These are phyloP conservation scores for Gentiana macrophylla DNA, from an alignment of 257 asterid species.

Conservation along the genomic window DNA sequence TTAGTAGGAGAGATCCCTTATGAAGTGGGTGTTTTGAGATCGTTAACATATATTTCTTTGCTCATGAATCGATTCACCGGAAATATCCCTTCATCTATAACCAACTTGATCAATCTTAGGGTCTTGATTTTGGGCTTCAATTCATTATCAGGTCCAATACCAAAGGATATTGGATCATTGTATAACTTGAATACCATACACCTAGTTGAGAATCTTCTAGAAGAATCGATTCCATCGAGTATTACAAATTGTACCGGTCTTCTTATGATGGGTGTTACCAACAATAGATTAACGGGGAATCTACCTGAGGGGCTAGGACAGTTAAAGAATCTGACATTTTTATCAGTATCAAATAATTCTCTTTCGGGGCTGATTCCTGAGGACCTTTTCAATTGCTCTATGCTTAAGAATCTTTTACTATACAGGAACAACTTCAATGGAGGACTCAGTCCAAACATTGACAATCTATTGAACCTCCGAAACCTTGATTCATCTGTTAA, in stretches of 20 bases:
- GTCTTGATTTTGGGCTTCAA: too few species aligned
- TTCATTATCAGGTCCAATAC: too few species aligned
- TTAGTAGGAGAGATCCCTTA: conserved; percentile 21
- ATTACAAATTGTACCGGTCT: conserved; percentile 51
- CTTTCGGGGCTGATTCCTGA: conserved; percentile 38
- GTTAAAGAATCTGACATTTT: too few species aligned
- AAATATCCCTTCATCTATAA: conserved; percentile 20
- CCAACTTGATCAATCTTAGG: too few species aligned
- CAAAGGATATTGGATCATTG: too few species aligned
- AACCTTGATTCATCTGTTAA: conserved; percentile 21
- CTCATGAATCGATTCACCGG: conserved; percentile 30
- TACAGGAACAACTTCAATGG: conserved; percentile 32
- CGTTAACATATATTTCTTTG: conserved; percentile 44
- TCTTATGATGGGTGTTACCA: conserved; percentile 21
- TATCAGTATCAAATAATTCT: conserved; percentile 30
- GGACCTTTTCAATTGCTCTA: too few species aligned
- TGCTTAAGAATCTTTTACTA: conserved; percentile 19
- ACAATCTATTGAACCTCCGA: conserved; percentile 18
- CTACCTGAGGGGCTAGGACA: too few species aligned
- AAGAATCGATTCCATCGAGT: conserved; percentile 8
- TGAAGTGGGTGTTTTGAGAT: conserved; percentile 21
- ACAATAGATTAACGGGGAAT: conserved; percentile 37
- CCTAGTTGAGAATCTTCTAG: conserved; percentile 29
- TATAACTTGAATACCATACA: conserved; percentile 24
- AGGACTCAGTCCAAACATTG: too few species aligned